Evolutionary conservation across 2,329 filamentous ascomycete species (phyloP), one percentile per base, ranked within the genome.

Genomic region (Aspergillus ochraceoroseus): DNA sequence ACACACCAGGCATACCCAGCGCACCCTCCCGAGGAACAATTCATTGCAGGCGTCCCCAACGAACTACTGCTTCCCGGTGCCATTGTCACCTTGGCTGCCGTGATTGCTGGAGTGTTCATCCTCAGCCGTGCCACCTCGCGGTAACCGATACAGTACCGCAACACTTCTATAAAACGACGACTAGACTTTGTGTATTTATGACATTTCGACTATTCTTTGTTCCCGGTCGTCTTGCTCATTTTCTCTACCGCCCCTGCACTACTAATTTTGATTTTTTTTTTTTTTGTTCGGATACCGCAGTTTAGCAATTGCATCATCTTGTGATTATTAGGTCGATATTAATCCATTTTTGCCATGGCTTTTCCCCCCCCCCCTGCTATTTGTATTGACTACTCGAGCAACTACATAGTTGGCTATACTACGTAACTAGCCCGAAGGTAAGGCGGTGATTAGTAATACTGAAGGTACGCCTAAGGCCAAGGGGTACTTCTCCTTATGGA

Each of bases 81-180:
- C 13, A 90, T 98, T 61, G 88, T 92, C 42, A 89, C 89, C n/a
- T 70, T 98, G 58, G 92, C 90, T 7, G 87, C 94, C 29, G 89
- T 95, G 25, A 95, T 98, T 65, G 75, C 94, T 27, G 87, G 86
- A 51, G 90, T 96, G 7, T 98, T 98, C 69, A 82, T 88, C 28
- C 80, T 98, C 56, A 82, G 86, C 46, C 80, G 88, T 50, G 70
- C 82, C 28, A 74, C 68, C 11, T 72, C 66, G 46, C 68, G 72
- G 56, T 67, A 50, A 59, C 48, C 17, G 17, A 17, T 20, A 8
- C 14, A 8, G 12, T 33, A 12, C 18, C 2, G 18, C 23, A n/a
- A n/a, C n/a, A 19, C 23, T 29, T 12, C 22, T 36, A 8, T 27
- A 18, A 15, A 20, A 29, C 31, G 22, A 34, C 27, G 31, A 19